Conservation (phyloP, 2,329 filamentous ascomycete species). For the Paraphoma sp. region DNA sequence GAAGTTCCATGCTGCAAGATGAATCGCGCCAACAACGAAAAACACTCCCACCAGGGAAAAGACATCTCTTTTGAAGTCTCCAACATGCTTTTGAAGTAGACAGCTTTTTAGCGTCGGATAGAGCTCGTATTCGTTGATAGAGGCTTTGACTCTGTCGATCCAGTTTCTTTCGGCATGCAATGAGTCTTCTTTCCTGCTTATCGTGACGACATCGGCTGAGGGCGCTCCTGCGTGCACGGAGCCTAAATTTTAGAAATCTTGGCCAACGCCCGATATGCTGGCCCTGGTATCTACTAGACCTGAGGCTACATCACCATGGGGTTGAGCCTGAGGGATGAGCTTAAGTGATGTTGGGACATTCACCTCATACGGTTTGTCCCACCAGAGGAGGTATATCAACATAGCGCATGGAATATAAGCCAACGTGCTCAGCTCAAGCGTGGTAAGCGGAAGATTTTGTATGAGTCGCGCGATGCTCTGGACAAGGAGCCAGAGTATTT, state of each 20-base stretch:
- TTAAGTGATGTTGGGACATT: background rate
- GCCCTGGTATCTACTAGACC: background rate
- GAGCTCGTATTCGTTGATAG: too few species aligned
- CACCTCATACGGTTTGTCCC: slow-evolving; percentile 17
- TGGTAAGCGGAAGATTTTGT: slow-evolving; percentile 8
- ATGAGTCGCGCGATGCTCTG: slow-evolving; percentile 11
- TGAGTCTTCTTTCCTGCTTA: too few species aligned
- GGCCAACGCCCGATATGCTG: background rate
- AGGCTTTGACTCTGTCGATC: too few species aligned
- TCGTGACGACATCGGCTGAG: too few species aligned
- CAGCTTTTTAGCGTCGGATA: too few species aligned
- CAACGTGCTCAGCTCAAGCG: slow-evolving; percentile 16
- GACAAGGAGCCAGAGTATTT: slow-evolving; percentile 13
- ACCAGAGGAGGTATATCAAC: slow-evolving; percentile 11
- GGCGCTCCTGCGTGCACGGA: too few species aligned
- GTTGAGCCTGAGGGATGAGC: background rate
- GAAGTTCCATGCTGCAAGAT: slow-evolving; percentile 9
- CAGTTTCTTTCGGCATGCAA: too few species aligned
- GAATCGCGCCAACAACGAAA: slow-evolving; percentile 6
- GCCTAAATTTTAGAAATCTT: too few species aligned
- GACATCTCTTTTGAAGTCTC: too few species aligned
- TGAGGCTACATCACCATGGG: background rate
- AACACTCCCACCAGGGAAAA: background rate
- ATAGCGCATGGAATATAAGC: slow-evolving; percentile 14
- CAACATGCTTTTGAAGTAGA: too few species aligned